phyloP scores from a whole-genome alignment of 2,329 filamentous ascomycete species.

The Colletotrichum paranaense region DNA sequence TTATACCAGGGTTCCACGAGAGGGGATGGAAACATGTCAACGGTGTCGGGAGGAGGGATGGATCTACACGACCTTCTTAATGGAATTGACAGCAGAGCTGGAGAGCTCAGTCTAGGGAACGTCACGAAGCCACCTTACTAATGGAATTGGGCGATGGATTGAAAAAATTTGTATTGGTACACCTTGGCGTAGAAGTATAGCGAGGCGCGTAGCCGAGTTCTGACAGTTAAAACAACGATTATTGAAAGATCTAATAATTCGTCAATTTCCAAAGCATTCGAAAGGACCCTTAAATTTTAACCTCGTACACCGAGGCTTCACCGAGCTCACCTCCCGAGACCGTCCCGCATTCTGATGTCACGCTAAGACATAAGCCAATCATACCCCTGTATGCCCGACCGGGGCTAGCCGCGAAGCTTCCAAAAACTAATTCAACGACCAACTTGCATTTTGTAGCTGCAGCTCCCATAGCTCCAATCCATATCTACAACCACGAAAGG shows the following conservation, averaged over 20 bases:
- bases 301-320: constrained; percentile 14
- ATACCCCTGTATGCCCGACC: background rate
- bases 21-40: constrained; percentile 44
- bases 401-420: constrained; percentile 15
- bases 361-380: constrained; percentile 24
- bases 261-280: background rate
- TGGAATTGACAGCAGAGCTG: constrained; percentile 61
- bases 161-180: constrained; percentile 28
- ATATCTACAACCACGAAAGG: background rate
- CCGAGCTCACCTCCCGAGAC: constrained; percentile 2
- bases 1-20: constrained; percentile 34
- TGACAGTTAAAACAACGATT: constrained; percentile 13
- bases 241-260: constrained; percentile 3
- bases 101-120: constrained; percentile 58
- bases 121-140: constrained; percentile 63
- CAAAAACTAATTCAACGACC: constrained; percentile 23
- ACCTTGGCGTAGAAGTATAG: constrained; percentile 32
- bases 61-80: constrained; percentile 62
- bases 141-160: constrained; percentile 17
- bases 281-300: background rate
- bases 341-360: constrained; percentile 10
- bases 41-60: constrained; percentile 51
- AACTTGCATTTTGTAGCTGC: background rate
- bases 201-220: constrained; percentile 32
- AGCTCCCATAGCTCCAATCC: background rate